Percentiles rank a stretch among this genome's conserved stretches.
phyloP scores from a whole-genome alignment of 2,329 filamentous ascomycete genomes.

The Colletotrichum theobromicola region DNA sequence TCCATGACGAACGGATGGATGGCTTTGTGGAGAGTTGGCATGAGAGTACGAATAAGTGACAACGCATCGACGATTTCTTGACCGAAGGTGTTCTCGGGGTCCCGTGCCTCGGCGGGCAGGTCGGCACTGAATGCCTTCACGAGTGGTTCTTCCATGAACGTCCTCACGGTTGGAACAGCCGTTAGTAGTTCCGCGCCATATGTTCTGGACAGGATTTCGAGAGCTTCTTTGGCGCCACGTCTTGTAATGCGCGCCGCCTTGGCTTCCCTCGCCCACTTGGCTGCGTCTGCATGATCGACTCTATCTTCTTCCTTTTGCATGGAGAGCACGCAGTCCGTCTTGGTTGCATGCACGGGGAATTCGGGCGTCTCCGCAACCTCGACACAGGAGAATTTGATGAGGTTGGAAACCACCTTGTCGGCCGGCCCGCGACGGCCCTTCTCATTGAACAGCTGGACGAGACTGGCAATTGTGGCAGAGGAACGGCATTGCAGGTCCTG shows the following conservation, averaged over 20 bases:
- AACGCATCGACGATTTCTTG: conserved; percentile 94
- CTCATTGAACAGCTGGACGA: conserved; percentile 86
- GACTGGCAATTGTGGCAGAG: conserved; percentile 79
- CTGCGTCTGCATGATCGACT: conserved; percentile 89
- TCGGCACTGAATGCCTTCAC: conserved; percentile 73
- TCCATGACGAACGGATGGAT: conserved; percentile 82
- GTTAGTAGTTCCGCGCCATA: conserved; percentile 81
- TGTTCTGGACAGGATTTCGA: conserved; percentile 82
- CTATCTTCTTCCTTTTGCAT: conserved; percentile 97
- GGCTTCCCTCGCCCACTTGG: conserved; percentile 87
- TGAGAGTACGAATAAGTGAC: conserved; percentile 88
- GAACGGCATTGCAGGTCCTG: conserved; percentile 86
- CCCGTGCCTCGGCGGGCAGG: conserved; percentile 74
- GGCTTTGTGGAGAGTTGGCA: conserved; percentile 82
- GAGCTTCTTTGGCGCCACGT: conserved; percentile 89
- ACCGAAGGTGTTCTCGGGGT: conserved; percentile 77
- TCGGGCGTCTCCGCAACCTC: conserved; percentile 98
- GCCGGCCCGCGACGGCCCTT: conserved; percentile 83
- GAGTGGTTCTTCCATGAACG: conserved; percentile 83
- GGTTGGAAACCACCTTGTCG: conserved; percentile 93
- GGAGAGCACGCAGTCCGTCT: conserved; percentile 84
- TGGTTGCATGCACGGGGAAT: conserved; percentile 81
- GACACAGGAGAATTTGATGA: conserved; percentile 97
- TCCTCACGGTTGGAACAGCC: conserved; percentile 82
- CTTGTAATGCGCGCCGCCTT: conserved; percentile 89